Evolutionary conservation across 805 yeast genomes (phyloP), one percentile per base, ranked within the genome.

Genomic region (Nakazawaea wyomingensis): DNA sequence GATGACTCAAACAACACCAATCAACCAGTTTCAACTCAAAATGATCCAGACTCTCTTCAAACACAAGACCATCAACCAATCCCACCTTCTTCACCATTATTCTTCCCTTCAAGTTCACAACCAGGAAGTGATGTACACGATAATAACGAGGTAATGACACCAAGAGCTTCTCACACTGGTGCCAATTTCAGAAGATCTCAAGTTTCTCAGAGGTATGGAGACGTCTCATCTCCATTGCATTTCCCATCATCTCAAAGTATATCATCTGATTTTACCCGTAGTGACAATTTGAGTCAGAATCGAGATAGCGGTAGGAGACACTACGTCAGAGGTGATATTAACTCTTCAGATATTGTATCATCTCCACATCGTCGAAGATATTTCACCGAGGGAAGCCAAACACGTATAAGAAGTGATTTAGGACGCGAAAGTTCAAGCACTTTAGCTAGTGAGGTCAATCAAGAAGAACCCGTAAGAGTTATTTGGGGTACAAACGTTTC

Each of bases 401-500:
- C 59, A 13, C 32, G 32, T n/a, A 52, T 60, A 1, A 60, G 56
- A 43, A 41, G 43, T 9, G 38, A 40, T 16, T 41, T 52, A 19
- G 34, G 37, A 28, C 33, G 35, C 30, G 22, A 39, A 24, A 28
- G 38, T 33, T 41, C 55, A 17, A 42, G 52, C 26, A 54, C 54
- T 0, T 43, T 53, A 7, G 49, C 58, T 3, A 60, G 54, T 14
- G 61, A 62, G 14, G 55, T 55, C 7, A 61, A 67, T 41, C 66
- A 69, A 19, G 78, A 76, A 41, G 96, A 85, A 50, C 95, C 96
- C 0, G 79, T 81, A 19, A 76, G 95, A 55, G 96, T 93, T 42
- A 91, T 93, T 56, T 93, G 99, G 99, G 99, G 99, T 64, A 93
- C 99, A 1, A 89, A 91, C 57, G 96, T 93, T 21, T 84, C 95